Evolutionary conservation across 768 basidiomycete genomes (phyloP).

Genomic region (Mycena indigotica): DNA sequence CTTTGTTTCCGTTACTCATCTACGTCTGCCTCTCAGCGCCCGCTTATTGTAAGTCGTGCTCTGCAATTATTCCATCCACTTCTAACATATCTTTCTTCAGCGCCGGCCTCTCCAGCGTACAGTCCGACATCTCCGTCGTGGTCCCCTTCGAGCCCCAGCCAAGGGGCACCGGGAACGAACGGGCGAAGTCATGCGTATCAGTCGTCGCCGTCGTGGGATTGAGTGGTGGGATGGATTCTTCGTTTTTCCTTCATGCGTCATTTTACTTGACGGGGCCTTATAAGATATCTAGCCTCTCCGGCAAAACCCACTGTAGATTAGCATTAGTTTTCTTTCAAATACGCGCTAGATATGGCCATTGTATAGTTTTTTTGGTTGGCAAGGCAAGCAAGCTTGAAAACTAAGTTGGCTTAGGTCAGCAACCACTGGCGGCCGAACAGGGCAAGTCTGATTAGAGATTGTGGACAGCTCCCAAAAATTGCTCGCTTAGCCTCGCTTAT

Average conservation of each 20-base stretch:
- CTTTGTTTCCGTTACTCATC: not conserved
- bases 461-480: no score
- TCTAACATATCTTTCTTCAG: constrained; percentile 39
- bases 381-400: no score
- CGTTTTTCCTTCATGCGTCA: constrained; percentile 20
- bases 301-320: constrained; percentile 22
- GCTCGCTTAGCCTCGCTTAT: no score
- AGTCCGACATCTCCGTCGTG: constrained; percentile 84
- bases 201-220: constrained; percentile 57
- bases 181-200: constrained; percentile 50
- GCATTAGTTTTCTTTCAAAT: constrained; percentile 19
- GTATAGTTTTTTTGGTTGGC: not conserved
- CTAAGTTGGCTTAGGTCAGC: no score
- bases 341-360: constrained; percentile 19
- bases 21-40: constrained; percentile 51
- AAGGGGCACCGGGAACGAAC: constrained; percentile 38
- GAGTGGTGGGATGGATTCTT: constrained; percentile 19
- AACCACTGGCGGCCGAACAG: no score
- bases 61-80: not conserved
- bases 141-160: constrained; percentile 79
- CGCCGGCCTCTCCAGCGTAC: constrained; percentile 84
- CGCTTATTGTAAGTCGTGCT: constrained; percentile 65
- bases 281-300: constrained; percentile 21
- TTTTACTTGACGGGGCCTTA: constrained; percentile 17
- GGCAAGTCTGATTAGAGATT: no score